phyloP scores from a whole-genome alignment of 352 stramenopile species.

The Phytopythium vexans region DNA sequence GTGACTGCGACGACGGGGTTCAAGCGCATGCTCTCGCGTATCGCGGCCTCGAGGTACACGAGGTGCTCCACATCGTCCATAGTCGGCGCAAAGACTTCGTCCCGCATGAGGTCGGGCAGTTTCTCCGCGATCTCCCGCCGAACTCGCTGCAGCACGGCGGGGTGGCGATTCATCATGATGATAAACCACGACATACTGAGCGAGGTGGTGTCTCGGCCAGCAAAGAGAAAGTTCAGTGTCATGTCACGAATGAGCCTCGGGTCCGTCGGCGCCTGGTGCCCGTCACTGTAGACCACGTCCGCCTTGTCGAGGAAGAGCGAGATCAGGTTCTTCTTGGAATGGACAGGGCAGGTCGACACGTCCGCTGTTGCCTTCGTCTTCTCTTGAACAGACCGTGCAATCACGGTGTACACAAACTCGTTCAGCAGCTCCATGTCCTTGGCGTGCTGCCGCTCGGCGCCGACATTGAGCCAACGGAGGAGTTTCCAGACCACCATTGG shows the following conservation, averaged over 20 bases:
- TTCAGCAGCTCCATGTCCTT: slow-evolving; percentile 26
- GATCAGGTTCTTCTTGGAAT: slow-evolving; percentile 26
- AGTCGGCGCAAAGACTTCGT: slow-evolving; percentile 8
- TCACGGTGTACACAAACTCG: slow-evolving; percentile 29
- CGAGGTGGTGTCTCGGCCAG: slow-evolving; percentile 73
- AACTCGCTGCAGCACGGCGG: slow-evolving; percentile 36
- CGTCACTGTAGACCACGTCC: slow-evolving; percentile 20
- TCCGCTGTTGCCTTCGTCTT: slow-evolving; percentile 15
- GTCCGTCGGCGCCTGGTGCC: slow-evolving; percentile 21
- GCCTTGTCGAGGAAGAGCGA: slow-evolving; percentile 49
- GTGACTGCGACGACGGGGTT: slow-evolving; percentile 62
- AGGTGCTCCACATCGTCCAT: slow-evolving; percentile 40
- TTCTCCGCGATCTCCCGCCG: slow-evolving; percentile 34
- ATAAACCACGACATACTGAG: slow-evolving; percentile 69
- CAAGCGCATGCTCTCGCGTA: slow-evolving; percentile 54
- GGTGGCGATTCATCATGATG: slow-evolving; percentile 62
- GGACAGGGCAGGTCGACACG: no score
- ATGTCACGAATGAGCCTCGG: slow-evolving; percentile 77
- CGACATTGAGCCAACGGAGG: slow-evolving; percentile 33
- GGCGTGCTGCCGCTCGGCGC: slow-evolving; percentile 30
- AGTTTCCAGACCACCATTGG: slow-evolving; percentile 39
- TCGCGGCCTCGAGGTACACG: slow-evolving; percentile 42
- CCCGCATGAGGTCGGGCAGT: slow-evolving; percentile 36
- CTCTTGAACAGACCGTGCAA: slow-evolving; percentile 26
- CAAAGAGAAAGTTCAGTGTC: slow-evolving; percentile 67